A percentile compares a stretch with the other conserved stretches of the same genome.
These are phyloP conservation scores for Nothopassalora personata DNA, from an alignment of 2,329 filamentous ascomycete genomes.

Conservation along the genomic window DNA sequence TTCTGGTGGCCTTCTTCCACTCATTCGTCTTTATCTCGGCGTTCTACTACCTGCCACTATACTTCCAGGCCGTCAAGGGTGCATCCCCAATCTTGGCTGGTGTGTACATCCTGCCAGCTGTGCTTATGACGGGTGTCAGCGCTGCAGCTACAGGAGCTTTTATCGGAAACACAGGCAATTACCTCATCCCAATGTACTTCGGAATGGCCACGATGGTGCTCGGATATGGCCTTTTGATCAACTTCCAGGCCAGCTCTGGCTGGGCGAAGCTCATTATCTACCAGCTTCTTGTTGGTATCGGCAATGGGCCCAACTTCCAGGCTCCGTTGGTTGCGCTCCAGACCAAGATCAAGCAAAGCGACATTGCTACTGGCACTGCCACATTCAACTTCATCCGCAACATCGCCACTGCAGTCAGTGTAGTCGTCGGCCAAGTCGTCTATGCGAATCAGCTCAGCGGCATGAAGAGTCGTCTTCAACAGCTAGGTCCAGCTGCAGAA, in stretches of 20 bases:
- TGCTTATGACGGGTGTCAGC: slow-evolving; percentile 38
- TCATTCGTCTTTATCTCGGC: slow-evolving; percentile 56
- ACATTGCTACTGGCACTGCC: slow-evolving; percentile 49
- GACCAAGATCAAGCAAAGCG: slow-evolving; percentile 40
- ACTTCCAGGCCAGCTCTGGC: slow-evolving; percentile 35
- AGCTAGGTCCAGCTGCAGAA: background rate
- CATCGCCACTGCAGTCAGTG: slow-evolving; percentile 42
- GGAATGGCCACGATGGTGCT: slow-evolving; percentile 40
- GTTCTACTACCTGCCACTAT: slow-evolving; percentile 68
- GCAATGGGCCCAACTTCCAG: slow-evolving; percentile 50
- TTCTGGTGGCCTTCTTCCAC: slow-evolving; percentile 46
- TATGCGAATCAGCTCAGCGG: slow-evolving; percentile 34
- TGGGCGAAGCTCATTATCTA: slow-evolving; percentile 43
- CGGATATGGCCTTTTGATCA: slow-evolving; percentile 46
- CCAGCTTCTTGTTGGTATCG: slow-evolving; percentile 48
- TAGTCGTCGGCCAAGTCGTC: slow-evolving; percentile 48
- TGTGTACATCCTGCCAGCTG: slow-evolving; percentile 58
- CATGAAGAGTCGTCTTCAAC: background rate
- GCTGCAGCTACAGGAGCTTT: slow-evolving; percentile 45
- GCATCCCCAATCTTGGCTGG: slow-evolving; percentile 56
- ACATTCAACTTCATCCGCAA: slow-evolving; percentile 46
- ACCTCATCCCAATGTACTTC: slow-evolving; percentile 42
- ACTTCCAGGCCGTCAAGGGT: slow-evolving; percentile 63
- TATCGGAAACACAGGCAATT: slow-evolving; percentile 47
- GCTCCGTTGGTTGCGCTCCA: slow-evolving; percentile 55